Percentiles rank a stretch among this genome's conserved stretches.
Evolutionary conservation across 768 basidiomycete genomes (phyloP).

Genomic region (Tricholoma bakamatsutake): DNA sequence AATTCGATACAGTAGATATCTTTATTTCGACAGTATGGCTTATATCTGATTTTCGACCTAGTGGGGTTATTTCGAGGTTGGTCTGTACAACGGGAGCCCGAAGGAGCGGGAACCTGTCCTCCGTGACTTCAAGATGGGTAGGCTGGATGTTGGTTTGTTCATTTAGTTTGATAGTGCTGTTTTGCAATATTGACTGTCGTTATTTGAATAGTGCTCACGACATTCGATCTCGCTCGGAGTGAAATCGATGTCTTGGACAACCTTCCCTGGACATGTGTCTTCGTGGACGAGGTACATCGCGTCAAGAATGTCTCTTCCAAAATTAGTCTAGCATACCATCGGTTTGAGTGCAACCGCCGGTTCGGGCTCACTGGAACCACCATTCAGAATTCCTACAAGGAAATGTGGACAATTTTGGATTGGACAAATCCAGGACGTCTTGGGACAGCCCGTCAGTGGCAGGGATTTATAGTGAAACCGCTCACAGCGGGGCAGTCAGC

Average conservation of each 20-base stretch:
- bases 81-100: conserved; percentile 52
- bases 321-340: conserved; percentile 63
- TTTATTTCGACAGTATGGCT: background rate
- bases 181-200: conserved; percentile 4
- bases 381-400: conserved; percentile 82
- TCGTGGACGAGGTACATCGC: conserved; percentile 88
- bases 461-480: conserved; percentile 61
- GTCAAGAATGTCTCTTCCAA: conserved; percentile 75
- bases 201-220: conserved; percentile 61
- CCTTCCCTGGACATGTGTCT: conserved; percentile 65
- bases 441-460: conserved; percentile 75
- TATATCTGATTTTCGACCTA: conserved; percentile 21
- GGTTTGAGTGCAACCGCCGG: conserved; percentile 58
- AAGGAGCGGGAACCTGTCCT: conserved; percentile 53
- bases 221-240: conserved; percentile 67
- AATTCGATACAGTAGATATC: conserved; percentile 65
- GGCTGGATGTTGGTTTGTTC: conserved; percentile 74
- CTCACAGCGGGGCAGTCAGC: conserved; percentile 63
- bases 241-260: conserved; percentile 66
- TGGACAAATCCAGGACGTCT: conserved; percentile 84
- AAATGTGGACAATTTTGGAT: conserved; percentile 88
- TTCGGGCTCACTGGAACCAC: conserved; percentile 85
- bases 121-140: conserved; percentile 71
- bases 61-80: conserved; percentile 96
- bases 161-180: background rate